Evolutionary conservation across 345 rosid genomes (phyloP), one percentile per base, ranked within the genome.

Genomic region (rapeseed (Brassica napus)): DNA sequence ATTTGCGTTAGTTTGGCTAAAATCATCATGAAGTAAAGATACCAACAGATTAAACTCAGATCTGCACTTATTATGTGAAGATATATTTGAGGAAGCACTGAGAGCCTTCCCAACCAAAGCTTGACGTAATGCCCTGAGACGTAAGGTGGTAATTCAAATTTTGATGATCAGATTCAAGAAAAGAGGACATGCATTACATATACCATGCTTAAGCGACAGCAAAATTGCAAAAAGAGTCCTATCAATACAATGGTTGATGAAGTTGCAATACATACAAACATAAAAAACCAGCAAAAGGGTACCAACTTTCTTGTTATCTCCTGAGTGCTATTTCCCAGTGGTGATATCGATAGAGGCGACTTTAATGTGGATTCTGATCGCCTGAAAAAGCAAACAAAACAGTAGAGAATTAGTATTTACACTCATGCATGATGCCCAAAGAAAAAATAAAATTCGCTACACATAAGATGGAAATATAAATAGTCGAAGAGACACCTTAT

Each of bases 241-340:
- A 68, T 69, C 49, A 14, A 63, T 21, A 65, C 21, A 30, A 42
- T 74, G 57, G 11, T 80, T 55, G 72, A 69, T 62, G 72, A 75
- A 75, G 54, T 64, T 62, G 67, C 75, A 68, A 35, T 14, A 66
- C 28, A 70, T 60, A 64, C 31, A 35, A 32, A 32, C 18, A 57
- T 4, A 7, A 37, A 55, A 83, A 69, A 32, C 3, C 6, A 58
- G 52, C 18, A 59, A 65, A 49, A 82, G 74, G 87, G 82, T 78
- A 86, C 87, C 72, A 68, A 88, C 91, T 83, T 84, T 84, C 82
- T 74, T 68, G 68, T 76, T 66, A 74, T 85, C 68, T 83, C 83
- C 81, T 68, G 71, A 65, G 81, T 83, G 73, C 69, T 73, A 76
- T 76, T 84, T 73, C 68, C 84, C 77, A 63, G 81, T 69, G 86